These are phyloP conservation scores for Orbilia ellipsospora DNA, from an alignment of 2,329 filamentous ascomycete species.

Conservation along the genomic window DNA sequence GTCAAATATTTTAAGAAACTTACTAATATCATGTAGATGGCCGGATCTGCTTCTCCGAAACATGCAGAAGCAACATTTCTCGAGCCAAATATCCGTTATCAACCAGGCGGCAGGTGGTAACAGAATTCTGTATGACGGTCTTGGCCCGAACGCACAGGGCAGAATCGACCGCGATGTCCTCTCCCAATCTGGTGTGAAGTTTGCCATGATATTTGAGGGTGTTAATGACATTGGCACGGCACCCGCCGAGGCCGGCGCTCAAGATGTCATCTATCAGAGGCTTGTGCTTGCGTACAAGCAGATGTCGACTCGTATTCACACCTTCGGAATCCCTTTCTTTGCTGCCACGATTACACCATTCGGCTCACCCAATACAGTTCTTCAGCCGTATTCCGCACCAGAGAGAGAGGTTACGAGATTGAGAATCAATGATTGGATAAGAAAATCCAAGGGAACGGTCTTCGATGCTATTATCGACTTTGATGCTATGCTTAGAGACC, in stretches of 20 bases:
- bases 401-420: conserved; percentile 69
- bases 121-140: conserved; percentile 70
- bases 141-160: conserved; percentile 71
- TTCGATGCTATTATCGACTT: conserved; percentile 75
- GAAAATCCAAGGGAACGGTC: conserved; percentile 64
- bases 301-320: conserved; percentile 67
- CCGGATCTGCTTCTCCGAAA: conserved; percentile 69
- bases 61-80: conserved; percentile 65
- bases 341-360: conserved; percentile 76
- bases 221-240: conserved; percentile 75
- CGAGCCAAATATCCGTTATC: conserved; percentile 68
- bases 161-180: conserved; percentile 75
- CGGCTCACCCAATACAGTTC: conserved; percentile 65
- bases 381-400: conserved; percentile 66
- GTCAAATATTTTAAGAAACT: not conserved
- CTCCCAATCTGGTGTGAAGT: conserved; percentile 69
- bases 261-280: conserved; percentile 65
- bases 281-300: conserved; percentile 71
- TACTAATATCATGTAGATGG: conserved; percentile 63
- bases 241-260: conserved; percentile 64
- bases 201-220: conserved; percentile 75
- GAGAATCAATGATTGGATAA: conserved; percentile 72
- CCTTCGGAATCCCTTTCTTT: conserved; percentile 65
- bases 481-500: conserved; percentile 69
- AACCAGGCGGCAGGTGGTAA: conserved; percentile 79